A percentile compares a stretch with the other conserved stretches of the same genome.
Evolutionary conservation across 1,284 basidiomycete species (phyloP).

Genomic region (Ceratobasidium theobromae): DNA sequence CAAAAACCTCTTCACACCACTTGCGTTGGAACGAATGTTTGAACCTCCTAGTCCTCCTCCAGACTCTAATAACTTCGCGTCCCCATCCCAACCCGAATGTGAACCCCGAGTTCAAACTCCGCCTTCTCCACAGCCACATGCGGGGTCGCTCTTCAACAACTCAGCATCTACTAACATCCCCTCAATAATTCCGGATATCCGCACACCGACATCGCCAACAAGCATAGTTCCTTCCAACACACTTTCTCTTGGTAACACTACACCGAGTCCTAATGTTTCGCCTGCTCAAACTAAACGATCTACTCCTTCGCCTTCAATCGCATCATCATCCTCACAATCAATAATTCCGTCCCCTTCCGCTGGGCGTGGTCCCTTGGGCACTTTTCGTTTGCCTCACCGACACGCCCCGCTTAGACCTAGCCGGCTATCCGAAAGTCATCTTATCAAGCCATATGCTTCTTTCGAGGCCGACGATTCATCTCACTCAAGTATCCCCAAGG

Average conservation of each 20-base stretch:
- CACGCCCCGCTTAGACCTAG: constrained; percentile 24
- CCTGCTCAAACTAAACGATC: not conserved
- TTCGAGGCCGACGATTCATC: constrained; percentile 28
- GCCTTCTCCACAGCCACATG: constrained; percentile 37
- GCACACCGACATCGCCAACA: constrained; percentile 3
- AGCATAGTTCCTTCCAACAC: constrained; percentile 4
- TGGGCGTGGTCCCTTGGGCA: constrained; percentile 21
- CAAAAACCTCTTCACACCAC: constrained; percentile 82
- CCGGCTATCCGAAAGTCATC: constrained; percentile 26
- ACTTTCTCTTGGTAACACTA: constrained; percentile 16
- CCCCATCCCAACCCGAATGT: constrained; percentile 42
- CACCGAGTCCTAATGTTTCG: constrained; percentile 18
- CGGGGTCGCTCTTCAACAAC: not conserved
- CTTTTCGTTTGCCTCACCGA: constrained; percentile 20
- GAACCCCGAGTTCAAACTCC: constrained; percentile 40
- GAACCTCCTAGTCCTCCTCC: constrained; percentile 78
- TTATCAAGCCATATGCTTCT: constrained; percentile 23
- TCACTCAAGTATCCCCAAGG: constrained; percentile 7
- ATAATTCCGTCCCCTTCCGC: constrained; percentile 18
- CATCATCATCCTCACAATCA: not conserved
- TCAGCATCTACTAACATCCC: not conserved
- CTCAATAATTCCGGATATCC: constrained; percentile 34
- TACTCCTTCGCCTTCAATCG: not conserved
- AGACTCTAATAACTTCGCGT: constrained; percentile 33
- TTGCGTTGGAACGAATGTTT: constrained; percentile 86